A percentile compares a stretch with the other conserved stretches of the same genome.
Evolutionary conservation across 306 rosid species (phyloP).

Genomic region (Canavalia gladiata): DNA sequence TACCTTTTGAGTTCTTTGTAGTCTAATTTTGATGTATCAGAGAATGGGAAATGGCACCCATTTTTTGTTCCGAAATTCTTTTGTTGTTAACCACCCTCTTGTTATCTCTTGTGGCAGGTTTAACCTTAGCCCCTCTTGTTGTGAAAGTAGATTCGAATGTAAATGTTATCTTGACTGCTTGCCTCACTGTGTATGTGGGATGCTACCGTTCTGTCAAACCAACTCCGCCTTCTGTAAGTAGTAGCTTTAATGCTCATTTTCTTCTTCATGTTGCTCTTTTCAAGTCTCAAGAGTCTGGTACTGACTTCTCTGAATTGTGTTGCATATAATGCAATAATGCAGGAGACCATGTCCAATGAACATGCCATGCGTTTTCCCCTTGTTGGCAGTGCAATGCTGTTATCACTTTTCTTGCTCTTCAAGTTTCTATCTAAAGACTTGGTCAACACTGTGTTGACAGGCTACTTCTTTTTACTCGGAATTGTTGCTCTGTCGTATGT

Average conservation of each 20-base stretch:
- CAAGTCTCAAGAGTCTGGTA: background rate
- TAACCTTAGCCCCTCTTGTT: conserved; percentile 81
- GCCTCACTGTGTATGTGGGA: conserved; percentile 79
- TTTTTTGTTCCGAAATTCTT: background rate
- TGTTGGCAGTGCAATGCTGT: conserved; percentile 91
- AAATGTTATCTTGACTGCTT: conserved; percentile 80
- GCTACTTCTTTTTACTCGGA: conserved; percentile 87
- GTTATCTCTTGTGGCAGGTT: conserved; percentile 61
- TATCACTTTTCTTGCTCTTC: conserved; percentile 81
- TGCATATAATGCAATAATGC: conserved; percentile 41
- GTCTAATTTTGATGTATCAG: conserved; percentile 7
- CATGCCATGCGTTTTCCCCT: conserved; percentile 90
- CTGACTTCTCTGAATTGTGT: conserved; percentile 25
- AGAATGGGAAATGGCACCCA: background rate
- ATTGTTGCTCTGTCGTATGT: conserved; percentile 83
- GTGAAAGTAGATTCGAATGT: conserved; percentile 76
- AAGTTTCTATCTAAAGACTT: conserved; percentile 87
- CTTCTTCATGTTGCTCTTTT: background rate
- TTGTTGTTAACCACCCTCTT: background rate
- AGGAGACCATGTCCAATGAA: conserved; percentile 92
- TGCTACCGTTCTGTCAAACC: conserved; percentile 89
- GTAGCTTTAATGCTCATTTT: background rate
- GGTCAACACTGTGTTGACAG: conserved; percentile 82
- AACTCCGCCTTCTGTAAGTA: conserved; percentile 81
- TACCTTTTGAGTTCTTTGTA: background rate